These are phyloP conservation scores for Hyphodiscus hymeniophilus DNA, from an alignment of 495 filamentous ascomycete species.

Conservation along the genomic window DNA sequence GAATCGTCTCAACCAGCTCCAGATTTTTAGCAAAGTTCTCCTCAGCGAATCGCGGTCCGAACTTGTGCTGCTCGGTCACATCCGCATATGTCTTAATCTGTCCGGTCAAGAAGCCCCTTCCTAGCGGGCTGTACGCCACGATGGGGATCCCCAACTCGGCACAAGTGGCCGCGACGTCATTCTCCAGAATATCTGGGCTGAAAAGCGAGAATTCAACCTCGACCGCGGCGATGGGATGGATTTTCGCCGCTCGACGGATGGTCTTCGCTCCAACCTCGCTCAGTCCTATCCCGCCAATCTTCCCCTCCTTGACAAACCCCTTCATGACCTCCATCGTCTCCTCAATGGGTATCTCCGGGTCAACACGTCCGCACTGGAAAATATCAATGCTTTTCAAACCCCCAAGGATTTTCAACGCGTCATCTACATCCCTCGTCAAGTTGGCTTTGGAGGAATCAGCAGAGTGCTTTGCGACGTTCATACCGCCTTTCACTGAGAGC, in stretches of 20 bases:
- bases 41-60: slow-evolving; percentile 57
- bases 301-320: slow-evolving; percentile 57
- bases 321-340: slow-evolving; percentile 44
- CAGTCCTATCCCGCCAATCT: slow-evolving; percentile 65
- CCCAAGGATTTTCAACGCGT: slow-evolving; percentile 48
- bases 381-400: slow-evolving; percentile 73
- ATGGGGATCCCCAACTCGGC: slow-evolving; percentile 62
- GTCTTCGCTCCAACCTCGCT: slow-evolving; percentile 64
- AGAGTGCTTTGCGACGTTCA: background rate
- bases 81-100: slow-evolving; percentile 49
- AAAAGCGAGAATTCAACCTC: slow-evolving; percentile 74
- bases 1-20: slow-evolving; percentile 54
- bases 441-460: slow-evolving; percentile 32
- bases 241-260: slow-evolving; percentile 60
- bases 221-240: slow-evolving; percentile 60
- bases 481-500: slow-evolving; percentile 54
- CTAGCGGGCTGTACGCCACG: slow-evolving; percentile 37
- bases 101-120: slow-evolving; percentile 33
- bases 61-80: slow-evolving; percentile 48
- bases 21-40: slow-evolving; percentile 66
- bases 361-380: slow-evolving; percentile 67
- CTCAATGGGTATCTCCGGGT: slow-evolving; percentile 43
- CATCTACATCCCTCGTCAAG: slow-evolving; percentile 57
- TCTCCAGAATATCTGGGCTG: slow-evolving; percentile 52
- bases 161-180: slow-evolving; percentile 64